Evolutionary conservation across 805 yeast species (phyloP).

Genomic region (Sugiyamaella chiloensis): DNA sequence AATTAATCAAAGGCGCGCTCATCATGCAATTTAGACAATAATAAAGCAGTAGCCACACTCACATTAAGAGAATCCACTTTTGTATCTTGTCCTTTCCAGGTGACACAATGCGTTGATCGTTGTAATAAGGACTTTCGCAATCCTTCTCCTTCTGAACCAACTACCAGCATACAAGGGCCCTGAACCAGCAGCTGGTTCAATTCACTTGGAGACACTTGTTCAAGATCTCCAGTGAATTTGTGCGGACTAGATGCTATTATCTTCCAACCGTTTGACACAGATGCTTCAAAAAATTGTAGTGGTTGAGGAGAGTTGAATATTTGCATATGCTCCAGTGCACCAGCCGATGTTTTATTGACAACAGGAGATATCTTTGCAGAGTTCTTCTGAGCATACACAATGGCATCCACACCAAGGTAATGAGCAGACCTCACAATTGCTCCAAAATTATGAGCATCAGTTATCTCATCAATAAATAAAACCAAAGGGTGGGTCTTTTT

Average conservation of each 20-base stretch:
- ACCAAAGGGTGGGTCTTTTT: slow-evolving; percentile 54
- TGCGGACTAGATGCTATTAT: slow-evolving; percentile 60
- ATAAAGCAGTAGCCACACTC: slow-evolving; percentile 80
- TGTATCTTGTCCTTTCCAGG: slow-evolving; percentile 16
- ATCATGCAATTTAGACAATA: slow-evolving; percentile 38
- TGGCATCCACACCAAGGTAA: slow-evolving; percentile 77
- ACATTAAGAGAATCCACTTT: slow-evolving; percentile 79
- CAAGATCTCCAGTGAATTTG: slow-evolving; percentile 31
- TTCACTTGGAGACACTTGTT: slow-evolving; percentile 40
- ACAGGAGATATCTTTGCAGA: slow-evolving; percentile 74
- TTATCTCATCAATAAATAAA: slow-evolving; percentile 69
- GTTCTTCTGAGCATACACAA: slow-evolving; percentile 64
- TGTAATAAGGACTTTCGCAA: slow-evolving; percentile 62
- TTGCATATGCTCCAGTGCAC: slow-evolving; percentile 73
- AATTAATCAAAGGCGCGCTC: slow-evolving; percentile 20
- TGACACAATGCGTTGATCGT: slow-evolving; percentile 30
- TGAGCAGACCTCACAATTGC: slow-evolving; percentile 77
- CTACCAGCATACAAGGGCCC: slow-evolving; percentile 64
- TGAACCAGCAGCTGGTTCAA: slow-evolving; percentile 43
- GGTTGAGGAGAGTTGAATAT: slow-evolving; percentile 60
- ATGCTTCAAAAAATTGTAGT: slow-evolving; percentile 54
- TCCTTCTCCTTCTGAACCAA: slow-evolving; percentile 87
- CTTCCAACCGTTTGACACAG: slow-evolving; percentile 63
- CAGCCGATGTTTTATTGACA: slow-evolving; percentile 78
- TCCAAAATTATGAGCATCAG: slow-evolving; percentile 87